phyloP scores from a whole-genome alignment of 2,329 filamentous ascomycete genomes.

The Epichloe festucae region DNA sequence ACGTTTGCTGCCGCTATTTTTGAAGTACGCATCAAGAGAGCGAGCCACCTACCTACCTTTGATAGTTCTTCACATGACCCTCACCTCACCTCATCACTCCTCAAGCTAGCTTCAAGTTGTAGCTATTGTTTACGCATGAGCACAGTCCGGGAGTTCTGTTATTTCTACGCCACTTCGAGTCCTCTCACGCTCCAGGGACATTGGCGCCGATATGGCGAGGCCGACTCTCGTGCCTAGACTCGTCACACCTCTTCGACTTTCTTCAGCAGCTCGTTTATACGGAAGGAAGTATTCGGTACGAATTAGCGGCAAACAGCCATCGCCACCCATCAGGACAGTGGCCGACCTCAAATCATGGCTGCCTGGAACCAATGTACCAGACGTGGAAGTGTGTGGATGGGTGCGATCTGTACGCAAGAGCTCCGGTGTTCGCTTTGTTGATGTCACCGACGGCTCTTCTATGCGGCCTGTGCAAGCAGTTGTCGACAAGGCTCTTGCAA shows the following conservation, averaged over 20 bases:
- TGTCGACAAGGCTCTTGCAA: slow-evolving; percentile 55
- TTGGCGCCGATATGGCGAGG: background rate
- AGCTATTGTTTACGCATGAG: background rate
- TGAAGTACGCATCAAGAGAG: background rate
- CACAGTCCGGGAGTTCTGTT: background rate
- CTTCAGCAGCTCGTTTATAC: background rate
- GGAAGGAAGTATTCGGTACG: slow-evolving; percentile 22
- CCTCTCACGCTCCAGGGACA: background rate
- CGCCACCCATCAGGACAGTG: slow-evolving; percentile 29
- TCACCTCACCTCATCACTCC: background rate
- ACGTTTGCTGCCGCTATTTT: too few species aligned
- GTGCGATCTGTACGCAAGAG: slow-evolving; percentile 76
- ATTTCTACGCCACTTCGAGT: background rate
- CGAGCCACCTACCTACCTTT: background rate
- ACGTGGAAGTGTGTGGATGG: slow-evolving; percentile 60
- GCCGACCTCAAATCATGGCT: slow-evolving; percentile 44
- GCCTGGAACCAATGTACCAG: slow-evolving; percentile 28
- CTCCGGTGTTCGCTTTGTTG: slow-evolving; percentile 71
- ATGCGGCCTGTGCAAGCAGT: slow-evolving; percentile 69
- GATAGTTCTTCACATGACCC: background rate
- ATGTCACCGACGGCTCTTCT: slow-evolving; percentile 78
- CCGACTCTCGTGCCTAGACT: background rate
- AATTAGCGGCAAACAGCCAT: slow-evolving; percentile 12
- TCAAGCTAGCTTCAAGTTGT: too few species aligned
- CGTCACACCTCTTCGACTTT: background rate